Conservation (phyloP, 495 filamentous ascomycete genomes). For the Neurospora africana region DNA sequence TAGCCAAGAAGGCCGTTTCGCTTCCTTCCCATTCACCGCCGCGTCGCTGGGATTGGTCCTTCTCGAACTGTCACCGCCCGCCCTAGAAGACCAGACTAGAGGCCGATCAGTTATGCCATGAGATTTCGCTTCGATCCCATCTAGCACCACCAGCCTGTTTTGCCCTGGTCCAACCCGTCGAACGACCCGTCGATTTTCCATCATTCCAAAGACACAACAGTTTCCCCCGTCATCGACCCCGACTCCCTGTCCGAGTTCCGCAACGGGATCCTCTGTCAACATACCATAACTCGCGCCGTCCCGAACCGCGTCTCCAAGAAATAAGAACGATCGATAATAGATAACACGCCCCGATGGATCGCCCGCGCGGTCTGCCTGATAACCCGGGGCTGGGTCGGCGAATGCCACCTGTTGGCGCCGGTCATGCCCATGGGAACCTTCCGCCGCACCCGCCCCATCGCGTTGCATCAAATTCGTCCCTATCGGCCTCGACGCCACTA, state of each 20-base stretch:
- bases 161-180: background rate
- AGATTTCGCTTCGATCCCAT: background rate
- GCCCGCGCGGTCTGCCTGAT: conserved; percentile 28
- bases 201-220: background rate
- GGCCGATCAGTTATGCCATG: background rate
- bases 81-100: background rate
- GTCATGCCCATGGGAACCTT: conserved; percentile 20
- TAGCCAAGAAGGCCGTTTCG: background rate
- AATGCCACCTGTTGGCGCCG: conserved; percentile 20
- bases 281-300: background rate
- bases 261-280: background rate
- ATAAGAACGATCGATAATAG: background rate
- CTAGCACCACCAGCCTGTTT: background rate
- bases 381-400: conserved; percentile 31
- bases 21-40: background rate
- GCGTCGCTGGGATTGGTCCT: background rate
- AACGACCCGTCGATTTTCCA: background rate
- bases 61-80: background rate
- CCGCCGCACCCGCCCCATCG: conserved; percentile 30
- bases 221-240: background rate
- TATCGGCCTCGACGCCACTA: conserved; percentile 31
- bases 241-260: background rate
- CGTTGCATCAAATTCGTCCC: conserved; percentile 24
- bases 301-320: background rate
- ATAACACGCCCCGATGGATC: conserved; percentile 15